Percentiles rank a stretch among this genome's conserved stretches.
Evolutionary conservation across 2,329 filamentous ascomycete genomes (phyloP).

Genomic region (Dactylellina haptotyla): DNA sequence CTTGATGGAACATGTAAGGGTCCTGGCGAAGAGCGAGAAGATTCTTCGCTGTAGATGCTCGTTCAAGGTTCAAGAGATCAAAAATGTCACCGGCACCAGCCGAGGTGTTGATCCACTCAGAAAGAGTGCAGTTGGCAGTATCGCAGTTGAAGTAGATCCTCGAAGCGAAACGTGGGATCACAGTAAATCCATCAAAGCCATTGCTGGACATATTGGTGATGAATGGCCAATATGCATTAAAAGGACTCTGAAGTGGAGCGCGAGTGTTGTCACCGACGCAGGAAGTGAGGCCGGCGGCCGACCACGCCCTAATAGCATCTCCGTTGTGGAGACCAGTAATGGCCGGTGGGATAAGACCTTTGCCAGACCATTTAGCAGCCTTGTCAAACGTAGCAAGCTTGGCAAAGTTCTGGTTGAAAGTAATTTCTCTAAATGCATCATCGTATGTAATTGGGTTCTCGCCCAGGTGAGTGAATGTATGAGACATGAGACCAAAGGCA

Average conservation of each 20-base stretch:
- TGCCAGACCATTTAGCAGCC: conserved; percentile 65
- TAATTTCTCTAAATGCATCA: conserved; percentile 69
- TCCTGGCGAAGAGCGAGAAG: conserved; percentile 69
- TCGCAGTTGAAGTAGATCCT: conserved; percentile 75
- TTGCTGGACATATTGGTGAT: conserved; percentile 66
- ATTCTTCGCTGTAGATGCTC: conserved; percentile 68
- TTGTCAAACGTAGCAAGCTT: conserved; percentile 66
- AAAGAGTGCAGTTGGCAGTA: conserved; percentile 67
- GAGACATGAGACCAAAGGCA: conserved; percentile 69
- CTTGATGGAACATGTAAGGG: conserved; percentile 73
- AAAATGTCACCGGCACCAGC: conserved; percentile 67
- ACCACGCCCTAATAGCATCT: conserved; percentile 71
- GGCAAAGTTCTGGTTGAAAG: conserved; percentile 71
- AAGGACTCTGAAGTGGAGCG: conserved; percentile 66
- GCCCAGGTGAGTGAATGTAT: conserved; percentile 71
- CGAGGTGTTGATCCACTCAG: conserved; percentile 72
- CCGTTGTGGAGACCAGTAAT: conserved; percentile 73
- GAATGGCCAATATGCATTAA: conserved; percentile 68
- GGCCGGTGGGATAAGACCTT: conserved; percentile 71
- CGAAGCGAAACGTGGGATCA: conserved; percentile 71
- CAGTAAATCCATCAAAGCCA: conserved; percentile 68
- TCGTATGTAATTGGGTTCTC: conserved; percentile 71
- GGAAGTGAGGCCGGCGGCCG: conserved; percentile 69
- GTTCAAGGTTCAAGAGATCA: conserved; percentile 66
- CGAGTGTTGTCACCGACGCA: conserved; percentile 74